Conservation (phyloP, 225 moss, liverwort and hornwort genomes). For the Pseudoscleropodium purum region DNA sequence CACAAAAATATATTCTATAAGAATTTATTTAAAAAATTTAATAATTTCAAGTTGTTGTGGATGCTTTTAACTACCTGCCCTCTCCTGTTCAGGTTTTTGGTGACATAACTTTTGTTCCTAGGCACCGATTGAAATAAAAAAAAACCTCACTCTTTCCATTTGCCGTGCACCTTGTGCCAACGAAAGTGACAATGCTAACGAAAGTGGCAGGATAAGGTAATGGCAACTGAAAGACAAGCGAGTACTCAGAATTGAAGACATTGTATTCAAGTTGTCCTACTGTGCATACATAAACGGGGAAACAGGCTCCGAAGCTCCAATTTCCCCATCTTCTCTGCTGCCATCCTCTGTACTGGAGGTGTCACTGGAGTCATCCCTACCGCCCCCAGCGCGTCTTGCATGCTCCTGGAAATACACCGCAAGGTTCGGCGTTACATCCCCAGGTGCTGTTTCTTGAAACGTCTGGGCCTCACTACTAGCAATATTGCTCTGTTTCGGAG, state of each 20-base stretch:
- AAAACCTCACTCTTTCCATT: background rate
- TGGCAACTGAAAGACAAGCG: background rate
- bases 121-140: too few relatives aligned
- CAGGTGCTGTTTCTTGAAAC: conserved; percentile 5
- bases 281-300: conserved; percentile 18
- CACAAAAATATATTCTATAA: too few relatives aligned
- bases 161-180: background rate
- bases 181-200: background rate
- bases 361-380: conserved; percentile 13
- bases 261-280: background rate
- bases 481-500: conserved; percentile 6
- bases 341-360: conserved; percentile 41
- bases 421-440: background rate
- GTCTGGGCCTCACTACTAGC: background rate
- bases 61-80: too few relatives aligned
- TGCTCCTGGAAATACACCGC: conserved; percentile 1
- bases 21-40: too few relatives aligned
- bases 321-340: conserved; percentile 43
- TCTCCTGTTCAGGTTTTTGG: too few relatives aligned
- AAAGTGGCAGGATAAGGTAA: too few relatives aligned
- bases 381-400: background rate
- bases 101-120: too few relatives aligned
- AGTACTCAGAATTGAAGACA: background rate
- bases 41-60: too few relatives aligned
- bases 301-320: conserved; percentile 41